Conservation (phyloP, 2,329 filamentous ascomycete species). For the Alternaria incomplexa region DNA sequence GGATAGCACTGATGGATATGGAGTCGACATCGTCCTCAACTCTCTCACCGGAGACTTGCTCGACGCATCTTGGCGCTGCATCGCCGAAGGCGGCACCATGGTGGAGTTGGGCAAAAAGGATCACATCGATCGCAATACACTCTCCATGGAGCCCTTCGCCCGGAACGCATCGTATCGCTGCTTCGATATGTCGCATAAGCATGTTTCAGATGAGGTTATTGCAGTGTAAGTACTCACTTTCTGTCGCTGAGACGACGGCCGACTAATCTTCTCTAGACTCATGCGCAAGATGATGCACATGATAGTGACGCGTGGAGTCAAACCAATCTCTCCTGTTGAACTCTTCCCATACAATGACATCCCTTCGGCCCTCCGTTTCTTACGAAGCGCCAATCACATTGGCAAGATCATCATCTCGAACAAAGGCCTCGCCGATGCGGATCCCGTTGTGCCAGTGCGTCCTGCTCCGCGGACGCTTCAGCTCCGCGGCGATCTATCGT, state of each 20-base stretch:
- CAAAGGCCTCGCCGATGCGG: not conserved
- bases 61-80: not conserved
- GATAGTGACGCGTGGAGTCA: no score
- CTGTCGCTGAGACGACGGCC: no score
- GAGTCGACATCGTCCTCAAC: constrained; percentile 1
- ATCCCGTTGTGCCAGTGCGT: not conserved
- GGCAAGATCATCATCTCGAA: constrained; percentile 50
- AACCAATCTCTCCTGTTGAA: no score
- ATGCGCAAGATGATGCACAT: no score
- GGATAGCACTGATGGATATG: not conserved
- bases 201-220: not conserved
- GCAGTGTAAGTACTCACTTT: no score
- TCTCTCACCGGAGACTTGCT: constrained; percentile 1
- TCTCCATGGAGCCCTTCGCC: constrained; percentile 7
- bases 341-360: no score
- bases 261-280: no score
- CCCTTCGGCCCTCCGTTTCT: no score
- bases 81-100: constrained; percentile 16
- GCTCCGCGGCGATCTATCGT: constrained; percentile 10
- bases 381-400: constrained; percentile 46
- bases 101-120: constrained; percentile 28
- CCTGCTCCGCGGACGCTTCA: not conserved
- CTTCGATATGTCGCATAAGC: not conserved
- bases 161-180: not conserved
- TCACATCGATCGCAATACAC: constrained; percentile 9